Base-by-base conservation (phyloP, 768 basidiomycete species). In the Boletus eberwhitei region DNA sequence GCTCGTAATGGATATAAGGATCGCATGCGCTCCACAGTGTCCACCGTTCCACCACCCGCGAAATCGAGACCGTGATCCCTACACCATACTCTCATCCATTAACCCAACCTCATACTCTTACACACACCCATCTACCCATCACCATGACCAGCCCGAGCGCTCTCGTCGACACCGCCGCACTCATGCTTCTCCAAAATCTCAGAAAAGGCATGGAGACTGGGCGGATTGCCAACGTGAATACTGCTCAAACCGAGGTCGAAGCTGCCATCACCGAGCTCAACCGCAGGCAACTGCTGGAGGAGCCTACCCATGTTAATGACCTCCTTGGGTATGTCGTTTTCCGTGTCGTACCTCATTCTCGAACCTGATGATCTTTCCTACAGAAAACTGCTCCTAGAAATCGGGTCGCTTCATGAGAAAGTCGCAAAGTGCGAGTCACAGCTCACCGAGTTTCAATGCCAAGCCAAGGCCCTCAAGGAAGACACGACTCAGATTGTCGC, bases 151-250 rank as follows among this genome's bases (percentile, higher is more conserved):
- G 48, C 16, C 19, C 52, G 0, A 49, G 24, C 11, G 21, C 48
- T 16, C 39, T 46, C 38, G 9, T 26, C 17, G 54, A 54, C 16
- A 31, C 34, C 43, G 41, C 19, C 24, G 54, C 48, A 14, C 37
- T 63, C 40, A 26, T 32, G 35, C 54, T 62, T 53, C 14, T 65
- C 32, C 46, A 45, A 5, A 35, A 53, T 19, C 34, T 65, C 16
- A 61, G 5, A 21, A 44, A 57, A 8, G 52, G 44, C 14, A 52
- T 66, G 35, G 40, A 59, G 41, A 48, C 38, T 2, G 65, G 62
- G 1, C 42, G 48, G 21, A 47, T 65, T 37, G 4, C 49, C 19
- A 24, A 53, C 54, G 2, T 54, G 7, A 31, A 47, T 7, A 32
- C 46, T 11, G 55, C 26, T 9, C 43, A 47, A 39, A 38, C 43